Evolutionary conservation across 805 yeast genomes (phyloP).

Genomic region (Cyberlindnera mississippiensis): DNA sequence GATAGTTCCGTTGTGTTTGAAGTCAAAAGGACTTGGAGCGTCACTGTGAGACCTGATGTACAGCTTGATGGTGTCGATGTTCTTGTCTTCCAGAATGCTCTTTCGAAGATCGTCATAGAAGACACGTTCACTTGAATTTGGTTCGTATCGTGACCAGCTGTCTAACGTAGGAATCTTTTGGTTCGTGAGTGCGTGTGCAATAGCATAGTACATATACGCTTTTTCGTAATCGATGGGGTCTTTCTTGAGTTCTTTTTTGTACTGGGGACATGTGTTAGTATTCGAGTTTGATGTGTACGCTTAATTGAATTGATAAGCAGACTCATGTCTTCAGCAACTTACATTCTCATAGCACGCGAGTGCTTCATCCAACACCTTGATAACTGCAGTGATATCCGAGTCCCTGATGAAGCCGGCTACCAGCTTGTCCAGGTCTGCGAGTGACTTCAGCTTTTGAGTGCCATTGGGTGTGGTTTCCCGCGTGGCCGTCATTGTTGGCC

Average conservation of each 20-base stretch:
- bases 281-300: no score
- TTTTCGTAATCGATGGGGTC: conserved; percentile 12
- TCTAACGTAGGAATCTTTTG: conserved; percentile 7
- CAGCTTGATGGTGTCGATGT: conserved; percentile 4
- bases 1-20: conserved; percentile 16
- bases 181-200: conserved; percentile 5
- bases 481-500: no score
- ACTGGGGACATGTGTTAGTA: conserved; percentile 9
- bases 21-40: conserved; percentile 12
- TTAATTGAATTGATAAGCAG: background rate
- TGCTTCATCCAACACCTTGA: conserved; percentile 8
- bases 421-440: conserved; percentile 9
- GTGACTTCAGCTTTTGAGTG: conserved; percentile 5
- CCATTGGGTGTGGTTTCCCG: background rate
- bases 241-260: conserved; percentile 12
- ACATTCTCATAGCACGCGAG: conserved; percentile 18
- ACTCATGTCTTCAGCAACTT: conserved; percentile 2
- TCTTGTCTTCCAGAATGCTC: conserved; percentile 4
- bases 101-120: conserved; percentile 3
- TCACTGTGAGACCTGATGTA: conserved; percentile 5
- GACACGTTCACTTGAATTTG: conserved; percentile 2
- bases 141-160: background rate
- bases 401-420: conserved; percentile 12
- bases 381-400: conserved; percentile 2
- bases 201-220: conserved; percentile 16